Base-by-base conservation (phyloP, 2,329 filamentous ascomycete species). In the Fusarium coffeatum region DNA sequence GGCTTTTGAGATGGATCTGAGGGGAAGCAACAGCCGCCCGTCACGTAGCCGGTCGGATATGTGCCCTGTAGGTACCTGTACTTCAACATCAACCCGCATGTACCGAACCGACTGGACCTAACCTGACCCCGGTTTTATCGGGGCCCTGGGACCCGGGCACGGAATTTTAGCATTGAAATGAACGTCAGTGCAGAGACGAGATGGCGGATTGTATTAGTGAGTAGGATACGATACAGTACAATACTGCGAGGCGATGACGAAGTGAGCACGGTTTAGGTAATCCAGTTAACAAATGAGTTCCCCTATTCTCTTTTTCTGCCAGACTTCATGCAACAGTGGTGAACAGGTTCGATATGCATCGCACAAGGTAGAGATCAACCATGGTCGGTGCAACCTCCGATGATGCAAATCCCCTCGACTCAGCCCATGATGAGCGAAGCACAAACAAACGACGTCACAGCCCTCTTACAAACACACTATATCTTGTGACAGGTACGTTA, bases 361-460 rank as follows among this genome's bases (percentile, higher is more conserved):
- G 45, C 37, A 51, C 37, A 49, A 62, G 45, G 59, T 30, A 61
- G 32, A 53, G 37, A 59, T 57, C 40, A 54, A 42, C 59, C 66
- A 46, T 46, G 51, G 22, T 46, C 34, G 28, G 20, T 59, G 32
- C 51, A 70, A 65, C 55, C 32, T 45, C 47, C 51, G 40, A 65
- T 66, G 54, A 59, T 69, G 66, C 56, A 57, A 55, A 27, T 32
- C 46, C 51, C 37, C 32, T 55, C 23, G 25, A 20, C 66, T 70
- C 57, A 59, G 62, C 46, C 67, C 57, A 64, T 50, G 54, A 64
- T 71, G 67, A 66, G 58, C 58, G 56, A 50, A 55, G 34, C 48
- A 40, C 34, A 56, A 46, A 55, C 54, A 59, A 56, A 40, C 63
- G 48, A 70, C 67, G 68, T 70, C 68, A 71, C 58, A 58, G 48